A percentile compares a stretch with the other conserved stretches of the same genome.
Conservation (phyloP, 495 filamentous ascomycete species). For the Rhizodiscina lignyota region DNA sequence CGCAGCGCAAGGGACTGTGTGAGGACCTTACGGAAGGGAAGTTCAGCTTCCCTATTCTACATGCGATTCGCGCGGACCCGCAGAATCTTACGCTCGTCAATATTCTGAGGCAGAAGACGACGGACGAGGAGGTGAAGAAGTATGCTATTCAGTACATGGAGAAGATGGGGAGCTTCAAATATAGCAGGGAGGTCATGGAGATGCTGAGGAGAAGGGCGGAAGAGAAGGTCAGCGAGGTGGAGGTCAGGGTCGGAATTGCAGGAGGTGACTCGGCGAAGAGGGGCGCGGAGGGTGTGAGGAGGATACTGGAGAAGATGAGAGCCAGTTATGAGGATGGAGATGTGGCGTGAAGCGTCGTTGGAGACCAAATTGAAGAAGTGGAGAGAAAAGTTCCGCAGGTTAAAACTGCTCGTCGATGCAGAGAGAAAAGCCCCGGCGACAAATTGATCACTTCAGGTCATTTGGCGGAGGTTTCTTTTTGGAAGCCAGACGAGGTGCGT, state of each 20-base stretch:
- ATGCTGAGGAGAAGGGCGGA: slow-evolving; percentile 37
- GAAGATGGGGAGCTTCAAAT: slow-evolving; percentile 71
- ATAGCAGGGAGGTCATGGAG: slow-evolving; percentile 54
- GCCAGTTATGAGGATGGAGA: too few relatives aligned
- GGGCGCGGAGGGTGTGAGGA: neutral
- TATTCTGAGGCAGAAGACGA: slow-evolving; percentile 80
- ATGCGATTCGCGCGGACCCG: slow-evolving; percentile 73
- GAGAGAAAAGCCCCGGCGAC: too few relatives aligned
- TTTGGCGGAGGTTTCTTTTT: too few relatives aligned
- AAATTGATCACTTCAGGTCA: too few relatives aligned
- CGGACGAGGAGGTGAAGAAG: slow-evolving; percentile 71
- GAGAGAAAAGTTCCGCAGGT: too few relatives aligned
- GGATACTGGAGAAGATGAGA: neutral
- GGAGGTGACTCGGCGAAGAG: neutral
- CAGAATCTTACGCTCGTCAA: slow-evolving; percentile 71
- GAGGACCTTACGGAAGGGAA: slow-evolving; percentile 97
- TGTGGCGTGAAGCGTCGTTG: too few relatives aligned
- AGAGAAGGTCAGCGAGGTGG: slow-evolving; percentile 15
- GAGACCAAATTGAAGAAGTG: too few relatives aligned
- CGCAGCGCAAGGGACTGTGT: slow-evolving; percentile 81
- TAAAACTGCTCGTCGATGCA: too few relatives aligned
- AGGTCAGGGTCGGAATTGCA: slow-evolving; percentile 1
- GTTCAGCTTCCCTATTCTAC: slow-evolving; percentile 94
- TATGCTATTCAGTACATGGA: slow-evolving; percentile 93
- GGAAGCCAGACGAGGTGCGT: too few relatives aligned